Percentiles rank a stretch among this genome's conserved stretches.
Evolutionary conservation across 2,329 filamentous ascomycete species (phyloP).

Genomic region (Trichoderma endophyticum): DNA sequence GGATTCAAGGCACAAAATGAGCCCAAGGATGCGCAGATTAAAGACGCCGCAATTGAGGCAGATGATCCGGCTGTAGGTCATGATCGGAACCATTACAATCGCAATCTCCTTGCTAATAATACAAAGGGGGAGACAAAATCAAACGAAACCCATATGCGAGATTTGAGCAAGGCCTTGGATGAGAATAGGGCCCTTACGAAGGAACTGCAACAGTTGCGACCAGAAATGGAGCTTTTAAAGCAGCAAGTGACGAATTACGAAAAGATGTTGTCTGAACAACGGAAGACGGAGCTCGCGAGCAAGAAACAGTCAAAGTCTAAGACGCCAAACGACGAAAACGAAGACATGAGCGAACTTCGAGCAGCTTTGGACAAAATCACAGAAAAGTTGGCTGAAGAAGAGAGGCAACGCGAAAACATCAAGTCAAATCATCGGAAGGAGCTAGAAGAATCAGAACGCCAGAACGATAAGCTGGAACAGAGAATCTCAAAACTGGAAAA

Average conservation of each 20-base stretch:
- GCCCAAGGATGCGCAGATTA: conserved; percentile 46
- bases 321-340: conserved; percentile 29
- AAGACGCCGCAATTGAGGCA: conserved; percentile 48
- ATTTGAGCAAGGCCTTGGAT: conserved; percentile 66
- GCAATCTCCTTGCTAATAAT: conserved; percentile 10
- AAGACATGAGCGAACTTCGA: conserved; percentile 42
- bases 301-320: conserved; percentile 52
- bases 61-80: conserved; percentile 44
- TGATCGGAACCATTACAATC: rapidly evolving
- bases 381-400: conserved; percentile 39
- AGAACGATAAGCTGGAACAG: conserved; percentile 64
- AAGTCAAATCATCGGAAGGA: conserved; percentile 51
- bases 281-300: conserved; percentile 79
- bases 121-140: conserved; percentile 66
- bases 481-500: conserved; percentile 66
- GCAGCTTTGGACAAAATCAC: conserved; percentile 36
- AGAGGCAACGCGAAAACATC: conserved; percentile 45
- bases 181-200: conserved; percentile 54
- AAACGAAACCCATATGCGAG: conserved; percentile 62
- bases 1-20: conserved; percentile 41
- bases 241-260: conserved; percentile 60
- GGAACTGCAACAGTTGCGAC: conserved; percentile 51
- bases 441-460: conserved; percentile 57
- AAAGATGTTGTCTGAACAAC: conserved; percentile 70
- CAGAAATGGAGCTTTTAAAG: conserved; percentile 55